phyloP scores from a whole-genome alignment of 257 asterid genomes.

The Marsdenia floribunda region DNA sequence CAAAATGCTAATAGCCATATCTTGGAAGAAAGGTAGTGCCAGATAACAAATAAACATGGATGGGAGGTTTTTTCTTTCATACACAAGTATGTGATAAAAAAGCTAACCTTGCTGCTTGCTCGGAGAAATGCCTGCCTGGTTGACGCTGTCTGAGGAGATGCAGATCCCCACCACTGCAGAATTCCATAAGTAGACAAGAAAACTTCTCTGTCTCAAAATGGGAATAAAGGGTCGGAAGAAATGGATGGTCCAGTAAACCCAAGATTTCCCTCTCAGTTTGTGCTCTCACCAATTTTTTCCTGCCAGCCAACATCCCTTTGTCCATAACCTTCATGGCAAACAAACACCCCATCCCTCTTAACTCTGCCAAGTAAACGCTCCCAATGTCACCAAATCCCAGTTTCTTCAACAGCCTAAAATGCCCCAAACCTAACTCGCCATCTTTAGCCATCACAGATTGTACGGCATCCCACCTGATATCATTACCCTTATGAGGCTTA shows the following conservation, averaged over 20 bases:
- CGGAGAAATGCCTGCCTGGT: slow-evolving; percentile 67
- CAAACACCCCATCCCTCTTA: slow-evolving; percentile 57
- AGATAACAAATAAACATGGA: no score
- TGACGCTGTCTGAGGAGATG: slow-evolving; percentile 90
- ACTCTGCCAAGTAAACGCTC: slow-evolving; percentile 83
- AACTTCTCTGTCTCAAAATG: slow-evolving; percentile 82
- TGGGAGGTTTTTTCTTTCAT: neutral
- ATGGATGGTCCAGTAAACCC: slow-evolving; percentile 78
- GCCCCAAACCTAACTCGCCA: slow-evolving; percentile 67
- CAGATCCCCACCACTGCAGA: slow-evolving; percentile 94
- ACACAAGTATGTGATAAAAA: slow-evolving; percentile 3
- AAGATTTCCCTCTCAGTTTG: slow-evolving; percentile 84
- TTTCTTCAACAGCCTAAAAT: slow-evolving; percentile 75
- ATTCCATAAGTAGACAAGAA: slow-evolving; percentile 87
- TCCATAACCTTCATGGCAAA: slow-evolving; percentile 94
- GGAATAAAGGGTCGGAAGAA: slow-evolving; percentile 82
- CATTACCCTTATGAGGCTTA: slow-evolving; percentile 83
- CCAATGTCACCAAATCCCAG: slow-evolving; percentile 94
- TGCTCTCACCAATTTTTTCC: slow-evolving; percentile 76
- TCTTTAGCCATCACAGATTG: slow-evolving; percentile 41
- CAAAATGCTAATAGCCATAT: neutral
- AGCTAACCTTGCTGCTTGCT: slow-evolving; percentile 81
- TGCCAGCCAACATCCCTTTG: slow-evolving; percentile 67
- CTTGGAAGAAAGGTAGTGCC: neutral
- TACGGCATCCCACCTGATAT: slow-evolving; percentile 72